Conservation (phyloP, 129 eudicot genomes). For the Helichrysum umbraculigerum region DNA sequence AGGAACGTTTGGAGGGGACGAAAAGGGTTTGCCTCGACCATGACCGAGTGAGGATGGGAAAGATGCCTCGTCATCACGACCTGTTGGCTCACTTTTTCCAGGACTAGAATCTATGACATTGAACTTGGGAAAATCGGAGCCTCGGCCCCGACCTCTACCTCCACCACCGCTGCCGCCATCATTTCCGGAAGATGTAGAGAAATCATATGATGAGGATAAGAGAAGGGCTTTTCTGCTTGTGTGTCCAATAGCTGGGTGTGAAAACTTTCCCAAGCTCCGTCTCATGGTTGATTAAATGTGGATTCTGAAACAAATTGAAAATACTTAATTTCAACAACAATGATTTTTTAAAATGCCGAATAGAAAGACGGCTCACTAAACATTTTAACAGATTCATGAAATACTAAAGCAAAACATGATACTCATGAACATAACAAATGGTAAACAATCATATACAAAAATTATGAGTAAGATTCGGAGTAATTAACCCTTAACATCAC, state of each 20-base stretch:
- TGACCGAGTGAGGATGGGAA: slow-evolving; percentile 46
- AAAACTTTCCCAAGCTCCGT: slow-evolving; percentile 43
- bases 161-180: slow-evolving; percentile 49
- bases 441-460: neutral
- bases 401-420: slow-evolving; percentile 3
- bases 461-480: neutral
- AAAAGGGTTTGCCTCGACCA: slow-evolving; percentile 53
- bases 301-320: slow-evolving; percentile 15
- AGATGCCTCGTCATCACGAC: slow-evolving; percentile 19
- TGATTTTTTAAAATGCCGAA: neutral
- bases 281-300: slow-evolving; percentile 44
- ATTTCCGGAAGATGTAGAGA: slow-evolving; percentile 43
- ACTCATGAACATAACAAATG: neutral
- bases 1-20: slow-evolving; percentile 34
- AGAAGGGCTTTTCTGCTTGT: slow-evolving; percentile 20
- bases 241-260: slow-evolving; percentile 43
- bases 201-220: slow-evolving; percentile 28
- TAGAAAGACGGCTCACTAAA: neutral
- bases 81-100: slow-evolving; percentile 20
- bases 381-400: slow-evolving; percentile 6
- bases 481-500: neutral
- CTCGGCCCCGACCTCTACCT: slow-evolving; percentile 59
- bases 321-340: neutral
- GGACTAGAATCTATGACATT: slow-evolving; percentile 4
- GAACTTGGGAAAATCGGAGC: slow-evolving; percentile 28